A percentile compares a stretch with the other conserved stretches of the same genome.
phyloP scores from a whole-genome alignment of 164 flowering plant species.

The Nymphaea thermarum region DNA sequence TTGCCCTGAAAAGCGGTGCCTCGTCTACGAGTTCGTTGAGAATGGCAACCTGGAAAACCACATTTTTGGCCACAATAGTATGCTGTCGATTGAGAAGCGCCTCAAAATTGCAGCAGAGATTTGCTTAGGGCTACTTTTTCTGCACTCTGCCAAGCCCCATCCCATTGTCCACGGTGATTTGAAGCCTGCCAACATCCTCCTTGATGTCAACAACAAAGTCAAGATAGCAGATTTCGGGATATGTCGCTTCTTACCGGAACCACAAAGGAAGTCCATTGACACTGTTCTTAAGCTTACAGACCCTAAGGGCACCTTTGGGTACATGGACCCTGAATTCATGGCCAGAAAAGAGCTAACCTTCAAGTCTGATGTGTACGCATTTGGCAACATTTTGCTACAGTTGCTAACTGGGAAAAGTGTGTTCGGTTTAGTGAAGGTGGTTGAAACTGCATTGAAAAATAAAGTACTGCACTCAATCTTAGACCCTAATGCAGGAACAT shows the following conservation, averaged over 20 bases:
- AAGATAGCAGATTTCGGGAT: slow-evolving; percentile 33
- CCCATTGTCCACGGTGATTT: slow-evolving; percentile 31
- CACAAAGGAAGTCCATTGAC: neutral
- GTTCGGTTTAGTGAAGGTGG: slow-evolving; percentile 22
- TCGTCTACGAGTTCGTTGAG: slow-evolving; percentile 70
- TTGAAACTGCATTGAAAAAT: slow-evolving; percentile 6
- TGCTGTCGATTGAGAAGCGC: slow-evolving; percentile 33
- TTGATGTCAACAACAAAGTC: slow-evolving; percentile 37
- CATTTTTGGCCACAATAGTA: slow-evolving; percentile 21
- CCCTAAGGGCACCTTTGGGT: slow-evolving; percentile 57
- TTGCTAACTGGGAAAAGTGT: slow-evolving; percentile 43
- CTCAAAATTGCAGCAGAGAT: slow-evolving; percentile 47
- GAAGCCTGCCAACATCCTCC: slow-evolving; percentile 38
- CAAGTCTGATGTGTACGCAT: slow-evolving; percentile 25
- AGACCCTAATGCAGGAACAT: slow-evolving; percentile 38
- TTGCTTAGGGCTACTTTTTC: slow-evolving; percentile 35
- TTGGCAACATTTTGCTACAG: slow-evolving; percentile 42
- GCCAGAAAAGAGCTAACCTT: slow-evolving; percentile 3
- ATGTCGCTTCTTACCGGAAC: slow-evolving; percentile 26
- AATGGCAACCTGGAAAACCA: slow-evolving; percentile 90
- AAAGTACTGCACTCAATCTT: slow-evolving; percentile 12
- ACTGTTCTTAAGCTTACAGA: slow-evolving; percentile 28
- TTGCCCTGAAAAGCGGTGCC: slow-evolving; percentile 62
- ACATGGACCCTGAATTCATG: slow-evolving; percentile 78
- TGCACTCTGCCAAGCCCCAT: slow-evolving; percentile 20